phyloP scores from a whole-genome alignment of 179 eudicot genomes.

The Spinacia oleracea region DNA sequence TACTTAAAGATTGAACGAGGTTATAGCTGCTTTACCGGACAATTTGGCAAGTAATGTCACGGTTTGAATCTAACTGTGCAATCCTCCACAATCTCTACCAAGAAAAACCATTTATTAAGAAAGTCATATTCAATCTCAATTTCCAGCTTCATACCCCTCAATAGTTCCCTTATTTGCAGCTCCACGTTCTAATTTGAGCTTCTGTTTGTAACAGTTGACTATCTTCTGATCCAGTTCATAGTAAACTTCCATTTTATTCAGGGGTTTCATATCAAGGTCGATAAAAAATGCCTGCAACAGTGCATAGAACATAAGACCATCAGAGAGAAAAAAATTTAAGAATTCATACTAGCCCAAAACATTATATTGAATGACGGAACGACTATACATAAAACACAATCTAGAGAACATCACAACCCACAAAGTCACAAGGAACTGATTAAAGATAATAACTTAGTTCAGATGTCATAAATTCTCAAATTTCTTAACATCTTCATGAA shows the following conservation, averaged over 20 bases:
- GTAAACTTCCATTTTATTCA: conserved; percentile 79
- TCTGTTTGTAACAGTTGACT: conserved; percentile 49
- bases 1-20: conserved; percentile 17
- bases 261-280: conserved; percentile 86
- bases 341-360: conserved; percentile 7
- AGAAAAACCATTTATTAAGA: conserved; percentile 16
- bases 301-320: conserved; percentile 15
- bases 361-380: neutral
- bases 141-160: conserved; percentile 37
- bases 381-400: neutral
- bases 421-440: neutral
- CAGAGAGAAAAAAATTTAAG: conserved; percentile 5
- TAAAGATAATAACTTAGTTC: neutral
- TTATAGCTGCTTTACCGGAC: conserved; percentile 15
- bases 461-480: neutral
- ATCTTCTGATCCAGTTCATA: conserved; percentile 87
- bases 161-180: conserved; percentile 26
- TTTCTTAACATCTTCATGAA: neutral
- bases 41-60: neutral
- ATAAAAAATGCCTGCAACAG: conserved; percentile 73
- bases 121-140: conserved; percentile 20
- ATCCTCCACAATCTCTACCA: conserved; percentile 12
- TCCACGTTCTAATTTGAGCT: conserved; percentile 36
- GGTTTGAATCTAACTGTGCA: neutral
- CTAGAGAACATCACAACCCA: neutral